Evolutionary conservation across 2,329 filamentous ascomycete genomes (phyloP).

Genomic region (Alternaria infectoria): DNA sequence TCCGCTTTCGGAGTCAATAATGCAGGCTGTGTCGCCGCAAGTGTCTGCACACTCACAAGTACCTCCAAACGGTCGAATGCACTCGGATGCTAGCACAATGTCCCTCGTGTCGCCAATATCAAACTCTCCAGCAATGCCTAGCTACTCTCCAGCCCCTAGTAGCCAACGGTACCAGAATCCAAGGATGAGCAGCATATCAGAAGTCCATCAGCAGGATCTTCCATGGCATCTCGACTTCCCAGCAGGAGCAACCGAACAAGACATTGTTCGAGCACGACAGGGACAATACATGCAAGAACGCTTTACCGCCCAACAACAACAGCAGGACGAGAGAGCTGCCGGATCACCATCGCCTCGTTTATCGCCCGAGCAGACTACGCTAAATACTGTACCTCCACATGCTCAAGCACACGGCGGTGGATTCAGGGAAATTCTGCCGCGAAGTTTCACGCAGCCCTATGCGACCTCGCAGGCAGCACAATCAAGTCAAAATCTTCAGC

Average conservation of each 20-base stretch:
- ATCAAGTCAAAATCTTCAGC: slow-evolving; percentile 13
- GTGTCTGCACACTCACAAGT: slow-evolving; percentile 39
- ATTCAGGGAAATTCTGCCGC: slow-evolving; percentile 45
- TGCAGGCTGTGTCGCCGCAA: slow-evolving; percentile 42
- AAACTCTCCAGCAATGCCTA: slow-evolving; percentile 26
- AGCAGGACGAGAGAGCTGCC: slow-evolving; percentile 38
- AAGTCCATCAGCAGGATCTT: slow-evolving; percentile 35
- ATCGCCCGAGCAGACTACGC: slow-evolving; percentile 29
- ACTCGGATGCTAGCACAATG: slow-evolving; percentile 36
- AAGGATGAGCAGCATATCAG: slow-evolving; percentile 47
- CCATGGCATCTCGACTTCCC: slow-evolving; percentile 46
- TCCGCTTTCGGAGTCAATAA: slow-evolving; percentile 37
- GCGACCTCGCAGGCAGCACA: slow-evolving; percentile 18
- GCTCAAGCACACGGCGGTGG: slow-evolving; percentile 29
- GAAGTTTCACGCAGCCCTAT: slow-evolving; percentile 38
- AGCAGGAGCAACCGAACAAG: slow-evolving; percentile 43
- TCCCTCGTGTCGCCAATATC: slow-evolving; percentile 42
- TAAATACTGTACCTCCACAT: slow-evolving; percentile 14
- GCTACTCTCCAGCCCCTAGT: slow-evolving; percentile 12
- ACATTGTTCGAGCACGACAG: slow-evolving; percentile 46
- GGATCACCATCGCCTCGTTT: slow-evolving; percentile 40
- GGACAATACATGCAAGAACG: slow-evolving; percentile 45
- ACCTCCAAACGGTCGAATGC: slow-evolving; percentile 26
- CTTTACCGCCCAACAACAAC: slow-evolving; percentile 40
- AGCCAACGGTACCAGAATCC: slow-evolving; percentile 31